A percentile compares a stretch with the other conserved stretches of the same genome.
Conservation (phyloP, 2,329 filamentous ascomycete species). For the Hymenoscyphus albidus region DNA sequence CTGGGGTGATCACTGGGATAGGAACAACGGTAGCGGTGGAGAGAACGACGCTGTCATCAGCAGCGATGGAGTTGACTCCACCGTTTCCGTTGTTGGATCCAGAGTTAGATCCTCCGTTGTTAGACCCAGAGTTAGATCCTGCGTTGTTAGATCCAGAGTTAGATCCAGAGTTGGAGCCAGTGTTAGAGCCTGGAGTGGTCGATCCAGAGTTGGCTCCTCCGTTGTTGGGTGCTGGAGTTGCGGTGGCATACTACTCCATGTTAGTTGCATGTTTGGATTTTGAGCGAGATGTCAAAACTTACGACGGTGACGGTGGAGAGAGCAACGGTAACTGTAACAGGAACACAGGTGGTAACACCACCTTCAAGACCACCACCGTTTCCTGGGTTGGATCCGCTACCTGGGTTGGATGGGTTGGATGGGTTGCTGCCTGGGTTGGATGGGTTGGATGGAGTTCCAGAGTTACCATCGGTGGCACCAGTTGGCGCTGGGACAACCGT, state of each 20-base stretch:
- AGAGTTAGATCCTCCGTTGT: background rate
- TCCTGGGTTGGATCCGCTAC: background rate
- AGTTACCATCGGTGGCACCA: constrained; percentile 6
- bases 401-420: background rate
- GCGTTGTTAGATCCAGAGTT: too few species aligned
- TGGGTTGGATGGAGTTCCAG: constrained; percentile 3
- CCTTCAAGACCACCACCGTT: constrained; percentile 6
- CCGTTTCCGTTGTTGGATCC: constrained; percentile 6
- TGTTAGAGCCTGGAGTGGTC: too few species aligned
- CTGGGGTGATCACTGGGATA: constrained; percentile 19
- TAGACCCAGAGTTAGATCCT: too few species aligned
- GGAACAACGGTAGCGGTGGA: constrained; percentile 30
- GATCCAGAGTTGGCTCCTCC: too few species aligned
- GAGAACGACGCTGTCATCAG: constrained; percentile 17
- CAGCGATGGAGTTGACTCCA: constrained; percentile 7
- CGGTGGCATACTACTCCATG: background rate
- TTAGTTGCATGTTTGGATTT: background rate
- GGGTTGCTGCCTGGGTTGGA: background rate
- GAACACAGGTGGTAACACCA: constrained; percentile 18
- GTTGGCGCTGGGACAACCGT: constrained; percentile 21
- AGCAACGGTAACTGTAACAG: constrained; percentile 32
- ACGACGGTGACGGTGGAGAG: constrained; percentile 26
- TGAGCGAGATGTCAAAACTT: constrained; percentile 9
- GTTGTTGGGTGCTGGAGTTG: constrained; percentile 4
- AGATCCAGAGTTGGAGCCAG: too few species aligned